phyloP scores from a whole-genome alignment of 2,329 filamentous ascomycete species.

The Pyrenochaeta sp. region DNA sequence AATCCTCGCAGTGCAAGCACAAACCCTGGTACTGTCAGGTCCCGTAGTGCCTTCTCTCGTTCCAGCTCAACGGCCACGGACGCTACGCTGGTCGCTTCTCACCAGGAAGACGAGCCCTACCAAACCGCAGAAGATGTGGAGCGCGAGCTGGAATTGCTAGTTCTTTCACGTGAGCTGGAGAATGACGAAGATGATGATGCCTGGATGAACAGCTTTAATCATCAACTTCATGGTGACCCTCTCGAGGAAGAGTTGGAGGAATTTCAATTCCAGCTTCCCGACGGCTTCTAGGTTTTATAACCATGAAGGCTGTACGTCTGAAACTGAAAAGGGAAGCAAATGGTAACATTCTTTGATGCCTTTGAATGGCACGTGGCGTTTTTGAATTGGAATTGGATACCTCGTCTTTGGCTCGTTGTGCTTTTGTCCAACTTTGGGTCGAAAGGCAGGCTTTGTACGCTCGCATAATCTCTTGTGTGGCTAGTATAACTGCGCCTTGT shows the following conservation, averaged over 20 bases:
- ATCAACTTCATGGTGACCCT: constrained; percentile 31
- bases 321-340: not conserved
- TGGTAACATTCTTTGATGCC: not conserved
- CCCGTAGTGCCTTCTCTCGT: constrained; percentile 38
- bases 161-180: constrained; percentile 34
- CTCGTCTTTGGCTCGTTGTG: constrained; percentile 13
- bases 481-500: no score
- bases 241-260: constrained; percentile 40
- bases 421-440: no score
- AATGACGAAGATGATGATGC: constrained; percentile 41
- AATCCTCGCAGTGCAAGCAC: constrained; percentile 1
- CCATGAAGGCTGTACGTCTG: not conserved
- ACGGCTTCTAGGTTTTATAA: constrained; percentile 28
- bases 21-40: constrained; percentile 20
- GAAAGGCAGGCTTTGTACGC: no score
- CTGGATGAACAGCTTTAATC: constrained; percentile 43
- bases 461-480: no score
- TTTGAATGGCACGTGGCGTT: not conserved
- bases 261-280: constrained; percentile 45
- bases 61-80: constrained; percentile 44
- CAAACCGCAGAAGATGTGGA: constrained; percentile 46
- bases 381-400: constrained; percentile 15
- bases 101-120: constrained; percentile 27
- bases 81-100: constrained; percentile 36
- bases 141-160: constrained; percentile 40